Conservation (phyloP, 352 stramenopile species). For the Peronospora farinosa region DNA sequence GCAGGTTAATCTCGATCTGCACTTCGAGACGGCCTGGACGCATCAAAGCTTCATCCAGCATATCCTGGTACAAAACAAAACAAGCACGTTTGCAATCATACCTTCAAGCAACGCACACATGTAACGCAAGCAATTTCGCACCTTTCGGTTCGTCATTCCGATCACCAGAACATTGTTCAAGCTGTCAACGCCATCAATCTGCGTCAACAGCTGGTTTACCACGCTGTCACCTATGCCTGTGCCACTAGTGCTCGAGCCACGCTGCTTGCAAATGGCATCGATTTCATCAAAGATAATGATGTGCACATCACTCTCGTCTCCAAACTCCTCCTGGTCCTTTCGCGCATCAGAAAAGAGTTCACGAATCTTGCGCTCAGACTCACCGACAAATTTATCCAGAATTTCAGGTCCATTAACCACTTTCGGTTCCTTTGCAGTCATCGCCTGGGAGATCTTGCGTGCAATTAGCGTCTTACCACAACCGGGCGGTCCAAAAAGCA, state of each 20-base stretch:
- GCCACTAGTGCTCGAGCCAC: slow-evolving; percentile 89
- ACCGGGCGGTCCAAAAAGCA: slow-evolving; percentile 80
- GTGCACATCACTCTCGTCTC: slow-evolving; percentile 96
- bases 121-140: slow-evolving; percentile 12
- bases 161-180: slow-evolving; percentile 99
- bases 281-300: slow-evolving; percentile 99
- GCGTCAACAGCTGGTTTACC: slow-evolving; percentile 99
- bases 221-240: slow-evolving; percentile 96
- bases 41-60: slow-evolving; percentile 95
- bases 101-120: not conserved
- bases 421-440: slow-evolving; percentile 94
- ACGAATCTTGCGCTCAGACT: slow-evolving; percentile 98
- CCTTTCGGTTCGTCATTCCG: slow-evolving; percentile 99
- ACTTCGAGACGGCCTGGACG: slow-evolving; percentile 98
- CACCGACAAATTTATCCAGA: slow-evolving; percentile 99
- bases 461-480: slow-evolving; percentile 98
- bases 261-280: slow-evolving; percentile 98
- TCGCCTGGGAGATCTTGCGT: slow-evolving; percentile 90
- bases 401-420: slow-evolving; percentile 99
- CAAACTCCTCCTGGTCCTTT: slow-evolving; percentile 84
- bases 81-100: slow-evolving; percentile 5
- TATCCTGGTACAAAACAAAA: slow-evolving; percentile 38
- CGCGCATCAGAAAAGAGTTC: slow-evolving; percentile 95
- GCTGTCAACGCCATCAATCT: slow-evolving; percentile 99
- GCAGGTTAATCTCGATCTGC: slow-evolving; percentile 99